phyloP scores from a whole-genome alignment of 768 basidiomycete species.

The Gelatoporia subvermispora region DNA sequence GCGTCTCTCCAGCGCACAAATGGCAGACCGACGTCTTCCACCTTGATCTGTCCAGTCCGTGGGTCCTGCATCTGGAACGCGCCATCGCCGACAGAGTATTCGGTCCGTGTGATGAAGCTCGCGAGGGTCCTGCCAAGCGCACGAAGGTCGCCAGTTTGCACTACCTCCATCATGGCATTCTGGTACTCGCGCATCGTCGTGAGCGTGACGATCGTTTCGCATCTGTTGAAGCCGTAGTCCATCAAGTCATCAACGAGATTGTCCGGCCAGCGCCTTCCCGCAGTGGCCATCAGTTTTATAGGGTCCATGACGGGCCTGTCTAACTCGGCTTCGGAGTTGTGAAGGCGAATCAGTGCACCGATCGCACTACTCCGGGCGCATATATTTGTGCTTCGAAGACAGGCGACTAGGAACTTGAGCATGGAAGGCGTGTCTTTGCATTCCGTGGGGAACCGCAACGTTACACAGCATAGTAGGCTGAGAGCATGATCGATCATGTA shows the following conservation, averaged over 20 bases:
- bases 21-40: constrained; percentile 42
- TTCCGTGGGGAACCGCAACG: constrained; percentile 39
- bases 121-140: constrained; percentile 43
- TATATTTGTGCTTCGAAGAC: constrained; percentile 50
- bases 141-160: constrained; percentile 43
- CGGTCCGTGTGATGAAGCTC: constrained; percentile 44
- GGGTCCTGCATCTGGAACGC: constrained; percentile 39
- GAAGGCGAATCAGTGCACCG: constrained; percentile 48
- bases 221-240: constrained; percentile 42
- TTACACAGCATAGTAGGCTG: constrained; percentile 38
- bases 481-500: constrained; percentile 47
- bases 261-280: constrained; percentile 36
- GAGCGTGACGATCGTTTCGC: constrained; percentile 45
- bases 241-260: constrained; percentile 42
- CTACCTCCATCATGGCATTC: constrained; percentile 44
- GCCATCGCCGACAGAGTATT: constrained; percentile 48
- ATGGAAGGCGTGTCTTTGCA: constrained; percentile 40
- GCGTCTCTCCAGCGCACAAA: constrained; percentile 54
- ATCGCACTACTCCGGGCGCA: constrained; percentile 45
- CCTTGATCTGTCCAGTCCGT: constrained; percentile 32
- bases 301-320: constrained; percentile 47
- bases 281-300: constrained; percentile 32
- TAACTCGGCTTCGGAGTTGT: constrained; percentile 34
- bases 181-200: constrained; percentile 38
- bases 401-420: constrained; percentile 48